Conservation (phyloP, 2,329 filamentous ascomycete species). For the Fusarium sp. region DNA sequence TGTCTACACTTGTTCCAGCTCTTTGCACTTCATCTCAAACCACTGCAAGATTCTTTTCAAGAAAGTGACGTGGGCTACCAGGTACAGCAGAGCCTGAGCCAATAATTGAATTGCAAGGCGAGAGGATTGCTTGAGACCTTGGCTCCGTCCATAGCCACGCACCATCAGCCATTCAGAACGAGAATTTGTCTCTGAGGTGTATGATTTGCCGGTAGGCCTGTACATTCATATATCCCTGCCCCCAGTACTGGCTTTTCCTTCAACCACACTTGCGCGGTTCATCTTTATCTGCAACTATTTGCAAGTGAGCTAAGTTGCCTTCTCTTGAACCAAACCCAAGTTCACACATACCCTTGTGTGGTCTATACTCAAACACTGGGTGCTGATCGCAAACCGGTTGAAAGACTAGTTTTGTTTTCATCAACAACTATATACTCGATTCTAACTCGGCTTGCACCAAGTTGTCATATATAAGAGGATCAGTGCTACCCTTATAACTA, state of each 20-base stretch:
- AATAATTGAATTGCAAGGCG: slow-evolving; percentile 45
- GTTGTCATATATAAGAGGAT: slow-evolving; percentile 12
- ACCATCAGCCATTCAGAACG: slow-evolving; percentile 45
- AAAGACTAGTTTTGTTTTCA: slow-evolving; percentile 31
- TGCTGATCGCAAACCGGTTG: slow-evolving; percentile 35
- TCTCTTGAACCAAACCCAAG: slow-evolving; percentile 13
- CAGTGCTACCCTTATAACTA: slow-evolving; percentile 4
- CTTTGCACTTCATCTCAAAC: slow-evolving; percentile 25
- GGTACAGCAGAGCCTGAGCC: slow-evolving; percentile 31
- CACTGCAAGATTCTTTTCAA: slow-evolving; percentile 25
- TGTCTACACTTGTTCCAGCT: slow-evolving; percentile 20
- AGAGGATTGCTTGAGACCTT: slow-evolving; percentile 40
- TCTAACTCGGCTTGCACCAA: slow-evolving; percentile 18
- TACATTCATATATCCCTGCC: slow-evolving; percentile 43
- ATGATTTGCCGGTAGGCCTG: slow-evolving; percentile 47
- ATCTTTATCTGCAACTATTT: slow-evolving; percentile 38
- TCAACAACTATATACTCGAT: slow-evolving; percentile 23
- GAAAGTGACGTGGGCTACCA: slow-evolving; percentile 31
- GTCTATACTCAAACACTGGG: slow-evolving; percentile 25
- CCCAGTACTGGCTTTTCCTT: slow-evolving; percentile 28
- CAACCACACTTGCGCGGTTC: slow-evolving; percentile 37
- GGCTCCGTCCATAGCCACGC: slow-evolving; percentile 40
- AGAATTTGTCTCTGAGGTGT: slow-evolving; percentile 33
- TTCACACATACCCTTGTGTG: slow-evolving; percentile 32
- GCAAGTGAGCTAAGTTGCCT: slow-evolving; percentile 34